phyloP scores from a whole-genome alignment of 805 yeast genomes.

The Candida hungchunana region DNA sequence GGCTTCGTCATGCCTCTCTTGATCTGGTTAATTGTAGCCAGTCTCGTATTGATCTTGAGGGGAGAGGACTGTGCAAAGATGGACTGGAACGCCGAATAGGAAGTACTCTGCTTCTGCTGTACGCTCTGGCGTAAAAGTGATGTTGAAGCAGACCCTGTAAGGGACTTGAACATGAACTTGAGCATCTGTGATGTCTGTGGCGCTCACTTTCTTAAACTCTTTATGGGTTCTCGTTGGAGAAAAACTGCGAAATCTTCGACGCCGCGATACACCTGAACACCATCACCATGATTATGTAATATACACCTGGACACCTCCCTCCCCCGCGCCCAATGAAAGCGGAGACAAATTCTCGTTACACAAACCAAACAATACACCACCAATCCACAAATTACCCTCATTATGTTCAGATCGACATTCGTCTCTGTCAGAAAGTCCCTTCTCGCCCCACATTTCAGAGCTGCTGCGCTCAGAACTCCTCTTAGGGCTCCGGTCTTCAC shows the following conservation, averaged over 20 bases:
- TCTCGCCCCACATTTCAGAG: background rate
- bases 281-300: too few relatives aligned
- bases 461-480: background rate
- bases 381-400: background rate
- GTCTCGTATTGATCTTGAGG: slow-evolving; percentile 21
- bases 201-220: background rate
- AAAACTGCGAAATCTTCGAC: background rate
- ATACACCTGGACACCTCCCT: too few relatives aligned
- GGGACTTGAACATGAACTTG: slow-evolving; percentile 25
- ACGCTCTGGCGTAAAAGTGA: slow-evolving; percentile 13
- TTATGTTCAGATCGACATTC: slow-evolving; percentile 8
- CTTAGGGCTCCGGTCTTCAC: slow-evolving; percentile 3
- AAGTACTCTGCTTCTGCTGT: slow-evolving; percentile 3
- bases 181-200: slow-evolving; percentile 12
- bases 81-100: slow-evolving; percentile 12
- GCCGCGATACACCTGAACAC: background rate
- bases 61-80: slow-evolving; percentile 16
- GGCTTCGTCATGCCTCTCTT: slow-evolving; percentile 63
- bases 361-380: background rate
- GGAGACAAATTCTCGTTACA: too few relatives aligned
- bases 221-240: background rate
- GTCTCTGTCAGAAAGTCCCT: slow-evolving; percentile 1
- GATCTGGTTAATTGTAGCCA: slow-evolving; percentile 74
- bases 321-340: background rate
- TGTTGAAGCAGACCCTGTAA: slow-evolving; percentile 18